Evolutionary conservation across 306 rosid species (phyloP).

Genomic region (Sophora flavescens): DNA sequence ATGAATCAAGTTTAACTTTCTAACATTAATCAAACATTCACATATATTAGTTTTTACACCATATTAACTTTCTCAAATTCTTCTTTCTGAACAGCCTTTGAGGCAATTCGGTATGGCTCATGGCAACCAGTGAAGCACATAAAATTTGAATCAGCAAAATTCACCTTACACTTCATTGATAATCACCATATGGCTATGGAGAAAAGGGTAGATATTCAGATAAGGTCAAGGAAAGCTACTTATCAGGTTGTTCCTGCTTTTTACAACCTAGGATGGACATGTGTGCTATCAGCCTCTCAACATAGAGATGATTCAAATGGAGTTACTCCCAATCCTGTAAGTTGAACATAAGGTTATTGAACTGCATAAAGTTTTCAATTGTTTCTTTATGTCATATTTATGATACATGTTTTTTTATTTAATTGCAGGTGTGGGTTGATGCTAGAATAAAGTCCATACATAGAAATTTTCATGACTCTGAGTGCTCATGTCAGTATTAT

Average conservation of each 20-base stretch:
- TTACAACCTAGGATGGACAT: constrained; percentile 69
- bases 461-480: constrained; percentile 74
- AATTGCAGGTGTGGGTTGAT: constrained; percentile 73
- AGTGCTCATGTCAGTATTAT: constrained; percentile 76
- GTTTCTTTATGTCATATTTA: constrained; percentile 18
- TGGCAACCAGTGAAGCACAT: constrained; percentile 63
- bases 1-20: too few relatives aligned
- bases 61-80: neutral
- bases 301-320: constrained; percentile 31
- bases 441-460: constrained; percentile 81
- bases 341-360: constrained; percentile 1
- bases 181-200: constrained; percentile 46
- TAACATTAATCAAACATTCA: too few relatives aligned
- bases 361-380: neutral
- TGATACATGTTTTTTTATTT: neutral
- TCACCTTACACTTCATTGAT: constrained; percentile 54
- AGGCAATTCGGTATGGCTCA: constrained; percentile 63
- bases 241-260: constrained; percentile 66
- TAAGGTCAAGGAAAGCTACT: constrained; percentile 65
- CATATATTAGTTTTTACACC: neutral
- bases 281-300: constrained; percentile 52
- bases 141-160: constrained; percentile 54
- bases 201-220: constrained; percentile 55
- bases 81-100: constrained; percentile 59
- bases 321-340: neutral